Evolutionary conservation across 1,284 basidiomycete genomes (phyloP).

Genomic region (Ceratorhiza oryzae-sativae): DNA sequence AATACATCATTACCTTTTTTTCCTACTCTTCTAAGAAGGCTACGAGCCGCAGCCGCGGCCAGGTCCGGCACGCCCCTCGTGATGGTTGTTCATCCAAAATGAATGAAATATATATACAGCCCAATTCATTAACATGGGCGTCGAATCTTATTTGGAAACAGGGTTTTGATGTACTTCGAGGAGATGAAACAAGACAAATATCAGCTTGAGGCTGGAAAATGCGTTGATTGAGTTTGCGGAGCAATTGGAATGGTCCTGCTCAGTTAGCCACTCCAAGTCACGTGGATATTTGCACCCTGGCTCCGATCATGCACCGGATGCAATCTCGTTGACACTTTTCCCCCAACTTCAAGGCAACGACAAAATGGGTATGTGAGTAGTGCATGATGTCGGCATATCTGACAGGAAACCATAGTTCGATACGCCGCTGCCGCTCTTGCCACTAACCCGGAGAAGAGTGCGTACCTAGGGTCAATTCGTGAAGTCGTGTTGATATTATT

Average conservation of each 20-base stretch:
- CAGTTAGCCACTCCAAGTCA: slow-evolving; percentile 24
- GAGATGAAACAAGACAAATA: too few species aligned
- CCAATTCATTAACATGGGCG: too few species aligned
- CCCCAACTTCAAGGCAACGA: slow-evolving; percentile 33
- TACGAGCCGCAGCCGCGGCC: too few species aligned
- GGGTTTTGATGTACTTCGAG: too few species aligned
- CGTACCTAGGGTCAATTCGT: slow-evolving; percentile 48
- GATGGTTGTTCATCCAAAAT: too few species aligned
- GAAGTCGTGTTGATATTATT: neutral
- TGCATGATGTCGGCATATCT: neutral
- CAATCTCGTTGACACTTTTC: slow-evolving; percentile 3
- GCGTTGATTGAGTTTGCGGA: too few species aligned
- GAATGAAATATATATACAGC: too few species aligned
- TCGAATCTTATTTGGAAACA: too few species aligned
- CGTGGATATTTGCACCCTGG: neutral
- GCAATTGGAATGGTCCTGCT: neutral
- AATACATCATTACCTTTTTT: too few species aligned
- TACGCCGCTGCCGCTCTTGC: slow-evolving; percentile 87
- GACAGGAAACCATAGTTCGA: slow-evolving; percentile 65
- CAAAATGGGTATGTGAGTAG: slow-evolving; percentile 32
- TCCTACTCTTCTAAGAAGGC: too few species aligned
- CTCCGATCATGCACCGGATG: slow-evolving; percentile 23
- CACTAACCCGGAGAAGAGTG: slow-evolving; percentile 93
- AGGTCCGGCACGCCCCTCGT: too few species aligned
- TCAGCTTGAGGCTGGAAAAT: too few species aligned